Evolutionary conservation across 2,329 filamentous ascomycete genomes (phyloP).

Genomic region (Fusarium nisikadoi): DNA sequence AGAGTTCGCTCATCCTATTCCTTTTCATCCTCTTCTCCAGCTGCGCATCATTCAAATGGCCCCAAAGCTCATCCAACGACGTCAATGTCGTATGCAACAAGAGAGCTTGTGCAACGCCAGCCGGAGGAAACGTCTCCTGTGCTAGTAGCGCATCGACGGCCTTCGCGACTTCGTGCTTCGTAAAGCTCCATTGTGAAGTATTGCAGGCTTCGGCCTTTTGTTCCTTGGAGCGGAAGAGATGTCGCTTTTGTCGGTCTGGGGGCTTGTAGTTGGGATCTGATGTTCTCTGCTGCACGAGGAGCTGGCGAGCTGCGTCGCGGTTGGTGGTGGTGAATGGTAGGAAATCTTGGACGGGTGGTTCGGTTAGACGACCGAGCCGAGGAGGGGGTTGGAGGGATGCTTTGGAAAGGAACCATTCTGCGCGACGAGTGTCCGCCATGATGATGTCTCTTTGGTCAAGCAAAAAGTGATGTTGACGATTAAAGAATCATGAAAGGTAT

Average conservation of each 20-base stretch:
- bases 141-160: constrained; percentile 8
- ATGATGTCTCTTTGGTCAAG: not conserved
- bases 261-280: not conserved
- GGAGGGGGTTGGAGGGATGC: constrained; percentile 11
- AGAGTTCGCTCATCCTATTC: not conserved
- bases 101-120: constrained; percentile 20
- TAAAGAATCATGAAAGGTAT: not conserved
- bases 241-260: constrained; percentile 5
- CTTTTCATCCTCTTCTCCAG: constrained; percentile 30
- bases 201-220: constrained; percentile 2
- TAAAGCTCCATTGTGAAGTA: constrained; percentile 14
- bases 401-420: constrained; percentile 20
- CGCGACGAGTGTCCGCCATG: constrained; percentile 1
- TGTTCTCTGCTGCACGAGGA: constrained; percentile 10
- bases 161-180: constrained; percentile 19
- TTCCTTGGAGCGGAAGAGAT: constrained; percentile 7
- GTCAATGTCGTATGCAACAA: not conserved
- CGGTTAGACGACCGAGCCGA: not conserved
- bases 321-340: not conserved
- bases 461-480: accelerated
- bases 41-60: constrained; percentile 1
- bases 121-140: not conserved
- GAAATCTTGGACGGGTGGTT: constrained; percentile 17
- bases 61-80: constrained; percentile 21
- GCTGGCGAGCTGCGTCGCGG: not conserved